Percentiles rank a stretch among this genome's conserved stretches.
Conservation (phyloP, 2,329 filamentous ascomycete genomes). For the Karstenula rhodostoma region DNA sequence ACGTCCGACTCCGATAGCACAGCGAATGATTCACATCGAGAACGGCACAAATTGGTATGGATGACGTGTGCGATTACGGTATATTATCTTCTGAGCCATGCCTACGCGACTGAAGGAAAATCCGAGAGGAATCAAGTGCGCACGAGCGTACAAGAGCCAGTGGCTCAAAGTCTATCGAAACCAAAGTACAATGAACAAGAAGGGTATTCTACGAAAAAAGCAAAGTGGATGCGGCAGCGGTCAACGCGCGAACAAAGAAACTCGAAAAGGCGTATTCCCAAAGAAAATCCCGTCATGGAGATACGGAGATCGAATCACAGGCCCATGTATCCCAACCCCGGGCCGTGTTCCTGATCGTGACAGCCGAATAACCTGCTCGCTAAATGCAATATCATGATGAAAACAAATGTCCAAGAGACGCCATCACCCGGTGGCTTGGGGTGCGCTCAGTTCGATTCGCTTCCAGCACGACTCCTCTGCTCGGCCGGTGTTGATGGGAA, state of each 20-base stretch:
- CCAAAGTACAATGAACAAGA: conserved; percentile 16
- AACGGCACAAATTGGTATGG: neutral
- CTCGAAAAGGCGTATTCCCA: conserved; percentile 4
- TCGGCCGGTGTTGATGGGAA: conserved; percentile 46
- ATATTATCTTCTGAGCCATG: conserved; percentile 8
- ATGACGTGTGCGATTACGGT: conserved; percentile 15
- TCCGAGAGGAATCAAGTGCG: conserved; percentile 5
- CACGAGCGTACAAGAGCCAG: conserved; percentile 4
- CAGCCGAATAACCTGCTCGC: conserved; percentile 25
- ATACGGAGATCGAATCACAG: neutral
- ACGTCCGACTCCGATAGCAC: neutral
- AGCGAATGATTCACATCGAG: neutral
- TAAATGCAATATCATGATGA: conserved; percentile 43
- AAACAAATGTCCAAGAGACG: conserved; percentile 17
- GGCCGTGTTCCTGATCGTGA: conserved; percentile 11
- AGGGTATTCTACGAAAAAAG: conserved; percentile 18
- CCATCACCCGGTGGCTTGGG: conserved; percentile 2
- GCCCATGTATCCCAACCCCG: conserved; percentile 13
- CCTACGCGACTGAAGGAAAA: neutral
- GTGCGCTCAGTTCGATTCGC: conserved; percentile 31
- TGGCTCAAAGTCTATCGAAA: conserved; percentile 12
- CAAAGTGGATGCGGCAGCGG: conserved; percentile 25
- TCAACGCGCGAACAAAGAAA: conserved; percentile 28
- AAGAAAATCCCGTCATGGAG: conserved; percentile 7
- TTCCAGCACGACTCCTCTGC: conserved; percentile 30